Base-by-base conservation (phyloP, 2,329 filamentous ascomycete species). In the Cladobotryum protrusum region DNA sequence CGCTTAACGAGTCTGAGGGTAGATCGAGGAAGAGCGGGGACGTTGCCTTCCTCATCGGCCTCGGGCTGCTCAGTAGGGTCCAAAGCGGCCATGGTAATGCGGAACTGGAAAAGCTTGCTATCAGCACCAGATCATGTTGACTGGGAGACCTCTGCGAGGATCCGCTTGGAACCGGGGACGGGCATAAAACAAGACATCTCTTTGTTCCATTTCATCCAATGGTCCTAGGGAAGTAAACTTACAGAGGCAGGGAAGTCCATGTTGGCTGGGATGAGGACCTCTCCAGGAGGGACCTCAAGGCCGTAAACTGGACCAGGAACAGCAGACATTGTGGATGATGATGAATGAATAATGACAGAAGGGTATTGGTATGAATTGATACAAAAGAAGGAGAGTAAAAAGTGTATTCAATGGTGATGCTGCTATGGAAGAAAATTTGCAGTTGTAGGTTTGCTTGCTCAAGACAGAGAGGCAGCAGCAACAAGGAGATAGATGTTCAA, bases 51-150 rank as follows among this genome's bases (percentile, higher is more conserved):
- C 51, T 77, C 76, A 59, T 85, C 83, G 52, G 77, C 76, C 68
- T 89, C 79, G 34, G 84, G 79, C 60, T 82, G 77, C 61, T 87
- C 87, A 63, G 82, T 89, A 52, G 93, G 93, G 68, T 99, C 92
- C 68, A 99, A 86, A 58, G 93, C 93, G 63, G 95, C 93, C 93
- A 99, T 99, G 63, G 91, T 97, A 66, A 99, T 89, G 68, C 89
- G 89, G 75, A 96, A 95, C 91, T 96, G 63, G 24, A 37, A 48
- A 33, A 44, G 44, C 46, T 40, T 29, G n/a, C 24, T 57, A 55
- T 72, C 56, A 70, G 66, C 54, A 55, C 33, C 18, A 32, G 47
- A 40, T 14, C 6, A 11, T 2, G 2, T n/a, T 35, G 36, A 18
- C 34, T 43, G 24, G 37, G 19, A 24, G 34, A 14, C 2, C 12